Evolutionary conservation across 257 asterid genomes (phyloP), one percentile per base, ranked within the genome.

Genomic region (Agastache rugosa): DNA sequence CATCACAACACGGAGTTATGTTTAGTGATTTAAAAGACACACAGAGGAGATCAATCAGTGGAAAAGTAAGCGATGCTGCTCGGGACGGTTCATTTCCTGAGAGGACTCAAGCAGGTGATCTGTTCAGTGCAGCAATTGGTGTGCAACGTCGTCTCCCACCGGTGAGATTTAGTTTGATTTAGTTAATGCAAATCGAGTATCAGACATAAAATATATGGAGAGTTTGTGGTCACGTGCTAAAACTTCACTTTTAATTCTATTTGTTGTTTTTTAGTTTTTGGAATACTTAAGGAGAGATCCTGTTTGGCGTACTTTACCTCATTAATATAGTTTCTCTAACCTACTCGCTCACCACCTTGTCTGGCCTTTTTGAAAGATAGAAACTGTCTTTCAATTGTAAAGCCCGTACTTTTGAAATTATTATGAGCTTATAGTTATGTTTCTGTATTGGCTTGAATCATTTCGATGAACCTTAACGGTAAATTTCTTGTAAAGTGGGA

Each of bases 51-150:
- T 87, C 96, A 80, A 42, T 84, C 76, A 79, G 92, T 79, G 77
- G 89, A 81, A 83, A 77, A 75, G 86, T 72, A 27, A 82, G 84
- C 60, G 85, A 69, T 81, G 76, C 75, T 68, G 63, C 89, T 62
- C 65, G 68, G 4, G 82, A 79, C 41, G 84, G 80, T 82, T 85
- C 83, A 53, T 74, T 85, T 83, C 74, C 87, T 68, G 88, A 73
- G 79, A 83, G 85, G 85, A 85, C 95, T 65, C 96, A 91, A 80
- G 97, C 97, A 25, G 97, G 97, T 41, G 94, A 89, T 73, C 84
- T 91, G 78, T 85, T 91, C 80, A 85, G 88, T 73, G 90, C 89
- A 76, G 89, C 90, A 63, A 78, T 58, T 74, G 88, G 90, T 75
- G 81, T 75, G 61, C 86, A 78, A 16, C 84, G 77, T 75, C 84